phyloP scores from a whole-genome alignment of 768 basidiomycete genomes.

The Lactarius pseudohatsudake region DNA sequence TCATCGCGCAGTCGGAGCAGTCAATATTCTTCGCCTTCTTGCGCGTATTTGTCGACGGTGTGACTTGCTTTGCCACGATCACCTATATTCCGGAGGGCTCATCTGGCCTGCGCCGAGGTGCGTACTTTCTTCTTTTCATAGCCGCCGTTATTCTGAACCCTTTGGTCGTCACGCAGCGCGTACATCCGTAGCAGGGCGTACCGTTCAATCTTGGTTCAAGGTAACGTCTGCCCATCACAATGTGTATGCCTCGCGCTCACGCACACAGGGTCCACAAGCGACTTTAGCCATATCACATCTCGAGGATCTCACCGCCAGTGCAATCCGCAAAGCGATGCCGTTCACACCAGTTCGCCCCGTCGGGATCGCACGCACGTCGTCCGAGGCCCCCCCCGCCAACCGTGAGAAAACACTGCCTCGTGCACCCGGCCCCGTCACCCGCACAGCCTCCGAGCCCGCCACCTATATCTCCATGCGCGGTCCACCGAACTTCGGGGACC shows the following conservation, averaged over 20 bases:
- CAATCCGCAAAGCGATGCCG: conserved; percentile 24
- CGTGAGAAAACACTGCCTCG: conserved; percentile 21
- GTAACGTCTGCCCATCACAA: conserved; percentile 10
- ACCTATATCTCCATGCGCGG: conserved; percentile 11
- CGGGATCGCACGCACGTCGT: conserved; percentile 3
- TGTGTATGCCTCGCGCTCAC: neutral
- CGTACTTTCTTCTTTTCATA: neutral
- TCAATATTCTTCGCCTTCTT: conserved; percentile 24
- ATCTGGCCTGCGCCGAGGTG: conserved; percentile 25
- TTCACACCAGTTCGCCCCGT: neutral
- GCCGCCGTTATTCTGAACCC: no score
- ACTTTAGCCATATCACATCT: conserved; percentile 21
- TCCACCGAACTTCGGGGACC: conserved; percentile 21
- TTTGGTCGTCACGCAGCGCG: conserved; percentile 16
- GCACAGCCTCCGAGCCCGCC: conserved; percentile 13
- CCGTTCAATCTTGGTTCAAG: conserved; percentile 29
- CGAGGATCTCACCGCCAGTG: conserved; percentile 13
- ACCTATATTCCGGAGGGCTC: conserved; percentile 26
- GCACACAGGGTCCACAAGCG: conserved; percentile 22
- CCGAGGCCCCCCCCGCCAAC: conserved; percentile 3
- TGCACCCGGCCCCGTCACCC: conserved; percentile 4
- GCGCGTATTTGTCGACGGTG: conserved; percentile 14
- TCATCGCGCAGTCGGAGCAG: conserved; percentile 14
- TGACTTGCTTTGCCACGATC: conserved; percentile 19
- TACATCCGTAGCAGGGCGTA: conserved; percentile 20